Evolutionary conservation across 257 asterid genomes (phyloP).

Genomic region (Paraleonurus japonicus): DNA sequence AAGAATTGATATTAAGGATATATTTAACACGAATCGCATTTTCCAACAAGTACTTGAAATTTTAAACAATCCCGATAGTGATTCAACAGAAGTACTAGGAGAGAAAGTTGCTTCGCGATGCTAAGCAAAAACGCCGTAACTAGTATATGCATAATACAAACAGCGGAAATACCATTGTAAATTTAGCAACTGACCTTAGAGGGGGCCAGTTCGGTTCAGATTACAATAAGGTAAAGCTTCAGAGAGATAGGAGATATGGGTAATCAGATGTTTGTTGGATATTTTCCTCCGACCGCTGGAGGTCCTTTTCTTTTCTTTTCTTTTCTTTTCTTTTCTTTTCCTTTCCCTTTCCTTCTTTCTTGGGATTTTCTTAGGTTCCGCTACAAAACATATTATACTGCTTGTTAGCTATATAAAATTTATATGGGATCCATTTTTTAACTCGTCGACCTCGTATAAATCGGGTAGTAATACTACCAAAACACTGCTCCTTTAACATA

Average conservation of each 20-base stretch:
- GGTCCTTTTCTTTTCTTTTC: neutral
- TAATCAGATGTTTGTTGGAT: neutral
- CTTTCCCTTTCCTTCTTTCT: too few species aligned
- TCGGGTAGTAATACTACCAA: too few species aligned
- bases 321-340: too few species aligned
- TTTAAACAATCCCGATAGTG: neutral
- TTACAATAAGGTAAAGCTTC: neutral
- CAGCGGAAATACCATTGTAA: neutral
- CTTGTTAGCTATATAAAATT: too few species aligned
- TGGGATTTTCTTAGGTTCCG: too few species aligned
- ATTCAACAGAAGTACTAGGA: neutral
- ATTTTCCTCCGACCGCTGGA: neutral
- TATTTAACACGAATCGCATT: neutral
- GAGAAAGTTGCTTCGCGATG: neutral
- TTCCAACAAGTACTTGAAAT: neutral
- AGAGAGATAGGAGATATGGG: neutral
- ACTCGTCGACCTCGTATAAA: too few species aligned
- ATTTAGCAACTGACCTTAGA: conserved; percentile 16
- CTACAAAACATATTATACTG: too few species aligned
- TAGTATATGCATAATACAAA: neutral
- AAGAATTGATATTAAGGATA: neutral
- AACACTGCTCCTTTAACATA: too few species aligned
- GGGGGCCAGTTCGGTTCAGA: neutral
- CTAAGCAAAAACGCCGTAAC: neutral
- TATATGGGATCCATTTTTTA: too few species aligned